Evolutionary conservation across 2,329 filamentous ascomycete genomes (phyloP), one percentile per base, ranked within the genome.

Genomic region (Pseudonectria buxi): DNA sequence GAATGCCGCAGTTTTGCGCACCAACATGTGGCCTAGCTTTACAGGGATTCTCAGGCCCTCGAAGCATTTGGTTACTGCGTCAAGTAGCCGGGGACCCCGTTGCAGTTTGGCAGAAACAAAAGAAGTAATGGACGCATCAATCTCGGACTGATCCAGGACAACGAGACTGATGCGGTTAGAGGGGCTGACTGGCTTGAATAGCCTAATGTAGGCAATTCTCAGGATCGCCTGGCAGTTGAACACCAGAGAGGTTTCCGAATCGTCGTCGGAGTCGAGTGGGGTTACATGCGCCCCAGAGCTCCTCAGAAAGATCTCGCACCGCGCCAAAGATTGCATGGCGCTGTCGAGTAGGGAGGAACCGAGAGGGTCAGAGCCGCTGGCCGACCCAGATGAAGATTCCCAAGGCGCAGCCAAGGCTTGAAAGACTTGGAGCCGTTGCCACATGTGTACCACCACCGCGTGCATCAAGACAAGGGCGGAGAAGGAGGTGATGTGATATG

Each of bases 1-100:
- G 5, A 45, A 40, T 3, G 43, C 43, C 2, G 43, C 43, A 6
- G 43, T 45, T 28, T 45, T 45, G 13, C 43, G 39, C 4, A 45
- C 26, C 18, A 45, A 18, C 30, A 43, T 31, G 13, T 37, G 33
- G 2, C 43, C 43, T 11, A 40, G n/a, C 22, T 36, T 43, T 9
- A 45, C 37, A 3, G 37, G 30, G 11, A 28, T 39, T 4, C 28
- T 25, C 3, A 45, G 30, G 4, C 37, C 40, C 3, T 45, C 43
- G 13, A 43, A 36, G 9, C 25, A 36, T 13, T 33, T 37, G 0
- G 7, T n/a, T 7, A 43, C 43, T 6, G 30, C 43, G 6, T 27
- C 14, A 6, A 45, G 34, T 7, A 45, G 22, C 7, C 35, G 22
- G 4, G 37, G 32, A 10, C 25, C 30, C 1, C 37, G 24, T 7